phyloP scores from a whole-genome alignment of 2,329 filamentous ascomycete genomes.

The Xylaria sp. region DNA sequence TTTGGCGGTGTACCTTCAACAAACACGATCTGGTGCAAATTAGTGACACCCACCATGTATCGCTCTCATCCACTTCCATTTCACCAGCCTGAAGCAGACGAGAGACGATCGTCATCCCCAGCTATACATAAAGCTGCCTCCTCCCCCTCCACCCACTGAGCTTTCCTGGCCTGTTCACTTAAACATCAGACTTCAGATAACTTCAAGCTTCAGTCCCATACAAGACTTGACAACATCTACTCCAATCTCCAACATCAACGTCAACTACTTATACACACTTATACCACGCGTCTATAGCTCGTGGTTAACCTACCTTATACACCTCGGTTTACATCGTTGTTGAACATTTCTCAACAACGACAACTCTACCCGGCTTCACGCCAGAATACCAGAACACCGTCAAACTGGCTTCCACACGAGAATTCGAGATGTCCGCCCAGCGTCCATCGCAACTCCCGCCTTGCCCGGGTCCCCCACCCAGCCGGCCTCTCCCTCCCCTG shows the following conservation, averaged over 20 bases:
- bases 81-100: slow-evolving; percentile 32
- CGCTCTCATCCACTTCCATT: slow-evolving; percentile 39
- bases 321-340: slow-evolving; percentile 13
- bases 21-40: slow-evolving; percentile 35
- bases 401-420: slow-evolving; percentile 47
- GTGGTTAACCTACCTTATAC: slow-evolving; percentile 8
- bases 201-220: slow-evolving; percentile 24
- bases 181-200: slow-evolving; percentile 42
- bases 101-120: slow-evolving; percentile 42
- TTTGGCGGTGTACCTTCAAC: slow-evolving; percentile 47
- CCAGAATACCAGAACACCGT: slow-evolving; percentile 38
- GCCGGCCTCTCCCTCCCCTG: slow-evolving; percentile 71
- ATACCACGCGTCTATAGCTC: slow-evolving; percentile 7
- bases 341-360: background rate
- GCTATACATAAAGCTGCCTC: slow-evolving; percentile 48
- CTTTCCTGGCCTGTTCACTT: slow-evolving; percentile 31
- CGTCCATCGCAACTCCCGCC: slow-evolving; percentile 73
- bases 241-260: slow-evolving; percentile 10
- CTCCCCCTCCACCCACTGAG: slow-evolving; percentile 41
- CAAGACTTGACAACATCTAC: slow-evolving; percentile 19
- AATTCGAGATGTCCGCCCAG: slow-evolving; percentile 65
- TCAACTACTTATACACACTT: background rate
- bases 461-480: slow-evolving; percentile 73
- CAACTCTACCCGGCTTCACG: slow-evolving; percentile 27
- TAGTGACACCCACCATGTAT: slow-evolving; percentile 44